Evolutionary conservation across 2,329 filamentous ascomycete genomes (phyloP), one percentile per base, ranked within the genome.

Genomic region (Penicillium vulpinum): DNA sequence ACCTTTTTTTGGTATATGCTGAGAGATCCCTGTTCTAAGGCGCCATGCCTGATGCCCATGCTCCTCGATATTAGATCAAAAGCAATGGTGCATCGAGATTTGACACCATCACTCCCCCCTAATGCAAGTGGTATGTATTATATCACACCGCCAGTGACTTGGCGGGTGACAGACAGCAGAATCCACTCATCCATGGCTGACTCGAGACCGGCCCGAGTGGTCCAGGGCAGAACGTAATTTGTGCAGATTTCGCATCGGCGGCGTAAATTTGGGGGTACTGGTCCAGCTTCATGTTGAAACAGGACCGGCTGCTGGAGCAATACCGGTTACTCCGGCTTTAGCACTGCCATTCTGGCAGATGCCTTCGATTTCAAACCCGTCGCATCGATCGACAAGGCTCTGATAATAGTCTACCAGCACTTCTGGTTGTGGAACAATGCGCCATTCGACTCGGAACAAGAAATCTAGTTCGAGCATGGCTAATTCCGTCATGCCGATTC

Each of bases 391-490:
- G 31, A 97, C 89, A 33, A 99, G 78, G 48, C 91, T 93, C 59
- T 86, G 85, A 73, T 97, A 99, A 72, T 99, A 99, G 55, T 96
- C 92, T 26, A 92, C 91, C 41, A 99, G 80, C 2, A 95, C 89
- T 72, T 97, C 94, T 1, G 94, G 92, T 68, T 95, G 92, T 5
- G 94, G 94, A 3, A 99, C 92, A 64, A 99, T 99, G 68, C 89
- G 90, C 93, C 94, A 99, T 69, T 97, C 91, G 28, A 99, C 89
- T 51, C 91, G 83, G 70, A 92, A 91, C 31, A 99, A 78, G 64
- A 99, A 96, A 68, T 99, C 94, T 29, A 99, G 82, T 73, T 99
- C 94, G 10, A 99, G 80, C 55, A 97, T 80, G 57, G 94, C 95
- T 62, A 99, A 78, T 75, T 99, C 94, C 47, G 89, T 87, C 36